Evolutionary conservation across 768 basidiomycete species (phyloP).

Genomic region (Tricholoma sp.): DNA sequence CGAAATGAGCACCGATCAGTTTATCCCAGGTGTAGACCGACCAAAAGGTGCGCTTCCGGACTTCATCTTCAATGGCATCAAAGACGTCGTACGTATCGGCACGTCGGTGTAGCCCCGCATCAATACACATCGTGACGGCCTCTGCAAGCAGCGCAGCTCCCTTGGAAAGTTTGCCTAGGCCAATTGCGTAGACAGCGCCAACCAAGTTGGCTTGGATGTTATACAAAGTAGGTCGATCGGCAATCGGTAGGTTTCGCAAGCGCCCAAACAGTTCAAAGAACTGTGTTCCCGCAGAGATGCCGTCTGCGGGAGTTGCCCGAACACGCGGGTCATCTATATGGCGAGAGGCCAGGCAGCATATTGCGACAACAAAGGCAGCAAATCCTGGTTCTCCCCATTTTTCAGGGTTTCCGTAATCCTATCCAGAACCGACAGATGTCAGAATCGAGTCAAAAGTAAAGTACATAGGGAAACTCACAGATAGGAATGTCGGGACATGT

Average conservation of each 20-base stretch:
- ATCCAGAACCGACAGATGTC: conserved; percentile 5
- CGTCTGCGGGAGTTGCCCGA: conserved; percentile 73
- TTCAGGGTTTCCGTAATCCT: conserved; percentile 91
- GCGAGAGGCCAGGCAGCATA: conserved; percentile 87
- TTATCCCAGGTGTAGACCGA: conserved; percentile 97
- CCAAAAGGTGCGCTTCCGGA: conserved; percentile 94
- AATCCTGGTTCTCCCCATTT: conserved; percentile 97
- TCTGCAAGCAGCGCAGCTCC: conserved; percentile 84
- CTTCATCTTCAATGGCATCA: conserved; percentile 85
- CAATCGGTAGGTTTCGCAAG: conserved; percentile 81
- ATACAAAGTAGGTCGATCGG: conserved; percentile 86
- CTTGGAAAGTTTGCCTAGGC: conserved; percentile 82
- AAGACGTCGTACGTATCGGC: conserved; percentile 85
- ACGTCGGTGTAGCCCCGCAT: conserved; percentile 84
- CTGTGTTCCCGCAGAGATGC: conserved; percentile 83
- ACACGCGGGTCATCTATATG: conserved; percentile 93
- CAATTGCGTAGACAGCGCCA: conserved; percentile 91
- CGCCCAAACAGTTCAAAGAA: conserved; percentile 90
- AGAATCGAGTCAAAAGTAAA: conserved; percentile 12
- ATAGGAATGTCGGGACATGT: conserved; percentile 84
- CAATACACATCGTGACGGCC: conserved; percentile 81
- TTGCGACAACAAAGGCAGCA: conserved; percentile 87
- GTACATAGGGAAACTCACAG: conserved; percentile 39
- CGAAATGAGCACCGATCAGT: conserved; percentile 84
- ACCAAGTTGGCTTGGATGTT: conserved; percentile 88